Conservation (phyloP, 805 yeast genomes). For the Debaryomyces castellii region DNA sequence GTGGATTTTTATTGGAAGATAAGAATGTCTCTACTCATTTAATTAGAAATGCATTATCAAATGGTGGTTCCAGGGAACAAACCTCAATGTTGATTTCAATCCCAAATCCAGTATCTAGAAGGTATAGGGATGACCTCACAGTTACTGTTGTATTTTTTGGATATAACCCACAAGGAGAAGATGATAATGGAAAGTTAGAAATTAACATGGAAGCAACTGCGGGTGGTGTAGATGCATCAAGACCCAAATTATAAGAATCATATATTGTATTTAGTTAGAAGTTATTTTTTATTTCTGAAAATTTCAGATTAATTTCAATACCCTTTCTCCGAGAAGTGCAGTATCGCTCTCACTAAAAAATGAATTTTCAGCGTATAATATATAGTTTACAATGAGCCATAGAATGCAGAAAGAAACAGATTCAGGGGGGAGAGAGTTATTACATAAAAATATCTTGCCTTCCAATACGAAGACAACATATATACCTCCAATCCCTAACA, state of each 20-base stretch:
- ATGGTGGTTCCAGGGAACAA: slow-evolving; percentile 85
- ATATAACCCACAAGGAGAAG: slow-evolving; percentile 42
- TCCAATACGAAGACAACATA: slow-evolving; percentile 8
- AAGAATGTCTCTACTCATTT: slow-evolving; percentile 89
- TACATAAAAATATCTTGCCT: neutral
- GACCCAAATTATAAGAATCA: slow-evolving; percentile 43
- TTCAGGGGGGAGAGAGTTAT: neutral
- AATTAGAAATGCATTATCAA: slow-evolving; percentile 85
- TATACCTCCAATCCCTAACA: neutral
- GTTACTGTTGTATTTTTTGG: slow-evolving; percentile 96
- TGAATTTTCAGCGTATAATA: neutral
- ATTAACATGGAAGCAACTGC: slow-evolving; percentile 57
- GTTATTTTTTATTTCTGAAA: neutral
- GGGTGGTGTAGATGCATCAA: slow-evolving; percentile 49
- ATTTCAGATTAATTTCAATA: neutral
- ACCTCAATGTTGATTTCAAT: slow-evolving; percentile 85
- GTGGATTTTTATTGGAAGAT: slow-evolving; percentile 68
- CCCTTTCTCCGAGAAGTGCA: neutral
- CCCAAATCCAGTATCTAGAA: slow-evolving; percentile 87
- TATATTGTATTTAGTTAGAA: slow-evolving; percentile 1
- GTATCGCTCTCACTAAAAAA: neutral
- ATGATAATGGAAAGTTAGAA: slow-evolving; percentile 50
- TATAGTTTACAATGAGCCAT: neutral
- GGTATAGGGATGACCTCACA: slow-evolving; percentile 93
- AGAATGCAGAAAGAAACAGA: neutral